Evolutionary conservation across 1,139 yeast genomes (phyloP), one percentile per base, ranked within the genome.

Genomic region (Scheffersomyces quercinus): DNA sequence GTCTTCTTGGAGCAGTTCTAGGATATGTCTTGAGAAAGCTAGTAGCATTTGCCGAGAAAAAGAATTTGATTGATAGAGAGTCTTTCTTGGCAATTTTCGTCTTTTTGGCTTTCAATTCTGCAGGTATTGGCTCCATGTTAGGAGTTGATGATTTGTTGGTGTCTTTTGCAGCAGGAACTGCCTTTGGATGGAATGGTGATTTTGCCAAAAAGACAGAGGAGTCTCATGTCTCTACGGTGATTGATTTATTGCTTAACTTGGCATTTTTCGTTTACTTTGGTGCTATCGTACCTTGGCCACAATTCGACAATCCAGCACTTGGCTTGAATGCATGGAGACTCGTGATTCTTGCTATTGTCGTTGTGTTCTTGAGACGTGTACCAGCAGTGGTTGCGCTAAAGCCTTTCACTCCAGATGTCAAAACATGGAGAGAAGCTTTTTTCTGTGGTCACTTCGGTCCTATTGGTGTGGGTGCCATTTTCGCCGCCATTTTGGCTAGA

Each of bases 381-480:
- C 99, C 99, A 0, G 96, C 95, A 0, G 90, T 91, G 37, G 60
- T 91, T 42, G 79, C 82, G 1, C 69, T 88, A 44, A 88, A 88
- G 58, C 89, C 91, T 0, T 61, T 91, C 12, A 85, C 88, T n/a
- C 97, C 98, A 0, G 98, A 91, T 63, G 81, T 93, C 36, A 83
- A 88, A 55, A 82, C 93, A 30, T 91, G 98, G 97, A 81, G 96
- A 65, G 98, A 93, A 60, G 97, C 97, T 0, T 60, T 93, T 6
- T 90, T 93, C 59, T 91, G 96, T 64, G 98, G 98, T 16, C 98
- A 93, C 68, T 93, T 93, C 64, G 99, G 99, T 37, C 99, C 99
- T 8, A 89, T 93, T 60, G 99, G 99, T 43, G 99, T 93, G 9
- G 98, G 98, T 51, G 98, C 98, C 1, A 80, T 93, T 15, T 93